Evolutionary conservation across 2,329 filamentous ascomycete species (phyloP), one percentile per base, ranked within the genome.

Genomic region (Gremmenia infestans): DNA sequence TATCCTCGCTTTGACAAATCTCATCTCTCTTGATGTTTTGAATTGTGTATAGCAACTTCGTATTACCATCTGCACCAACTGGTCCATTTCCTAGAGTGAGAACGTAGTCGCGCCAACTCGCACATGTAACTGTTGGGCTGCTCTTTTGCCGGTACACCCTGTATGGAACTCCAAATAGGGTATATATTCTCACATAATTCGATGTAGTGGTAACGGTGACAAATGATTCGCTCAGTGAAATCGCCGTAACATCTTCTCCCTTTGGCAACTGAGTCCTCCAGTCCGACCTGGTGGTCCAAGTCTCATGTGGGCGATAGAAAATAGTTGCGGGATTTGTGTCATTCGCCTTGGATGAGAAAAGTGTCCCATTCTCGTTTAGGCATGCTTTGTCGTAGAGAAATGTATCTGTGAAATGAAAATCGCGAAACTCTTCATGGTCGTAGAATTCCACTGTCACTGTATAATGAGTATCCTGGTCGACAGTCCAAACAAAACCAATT

Each of bases 391-490:
- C 94, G 72, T 97, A 97, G 4, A 91, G 79, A 69, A 91, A 97
- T 0, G 91, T 93, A 70, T 99, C 94, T 12, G 92, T 97, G 71
- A 99, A 97, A 74, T 97, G 94, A 67, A 97, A 97, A 71, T 97
- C 91, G 48, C 93, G 83, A 70, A 96, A 88, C 57, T 88, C 86
- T 64, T 96, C 91, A 56, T 91, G 88, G 71, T 99, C 95, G 70
- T 97, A 97, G 71, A 99, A 99, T 67, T 97, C 94, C 2, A 97
- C 92, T 0, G 92, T 97, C 11, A 99, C 87, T 1, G 94, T 99
- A 70, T 97, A 85, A 65, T 93, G 88, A 0, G 88, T 89, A 67
- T 97, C 92, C 72, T 99, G 94, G 64, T 96, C 89, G 17, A 99
- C 90, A 0, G 93, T 97, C 91, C 94, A 99, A 8, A 97, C 89